Conservation (phyloP, 768 basidiomycete species). For the Ephemerocybe angulata region DNA sequence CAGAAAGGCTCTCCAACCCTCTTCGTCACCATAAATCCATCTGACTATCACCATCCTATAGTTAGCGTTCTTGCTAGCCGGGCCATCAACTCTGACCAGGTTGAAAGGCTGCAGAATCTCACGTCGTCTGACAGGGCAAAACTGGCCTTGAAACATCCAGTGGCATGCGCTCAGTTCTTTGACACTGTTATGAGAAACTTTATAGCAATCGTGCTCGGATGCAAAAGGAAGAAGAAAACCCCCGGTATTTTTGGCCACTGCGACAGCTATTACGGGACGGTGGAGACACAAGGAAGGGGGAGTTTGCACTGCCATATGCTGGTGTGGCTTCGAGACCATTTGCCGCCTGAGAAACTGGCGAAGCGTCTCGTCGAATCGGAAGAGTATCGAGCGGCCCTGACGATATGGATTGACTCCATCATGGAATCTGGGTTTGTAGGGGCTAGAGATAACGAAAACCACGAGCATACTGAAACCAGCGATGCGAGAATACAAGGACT, state of each 20-base stretch:
- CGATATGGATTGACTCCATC: not conserved
- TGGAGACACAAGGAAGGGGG: not conserved
- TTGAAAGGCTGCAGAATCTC: not conserved
- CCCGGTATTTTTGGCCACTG: not conserved
- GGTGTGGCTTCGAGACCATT: not conserved
- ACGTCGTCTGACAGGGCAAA: not conserved
- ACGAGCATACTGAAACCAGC: not conserved
- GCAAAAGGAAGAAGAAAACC: not conserved
- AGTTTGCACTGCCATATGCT: not conserved
- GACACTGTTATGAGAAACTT: not conserved
- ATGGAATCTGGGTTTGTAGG: not conserved
- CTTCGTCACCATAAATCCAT: not conserved
- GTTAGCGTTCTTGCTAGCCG: not conserved
- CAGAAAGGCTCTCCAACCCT: not conserved
- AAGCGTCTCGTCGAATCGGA: not conserved
- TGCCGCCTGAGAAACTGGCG: not conserved
- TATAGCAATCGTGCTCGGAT: not conserved
- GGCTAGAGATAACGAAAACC: not conserved
- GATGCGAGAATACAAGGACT: too few species aligned
- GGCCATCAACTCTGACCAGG: not conserved
- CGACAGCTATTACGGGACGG: not conserved
- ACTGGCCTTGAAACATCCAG: not conserved
- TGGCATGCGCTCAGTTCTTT: too few species aligned
- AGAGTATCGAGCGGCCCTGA: not conserved
- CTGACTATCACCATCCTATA: not conserved